A percentile compares a stretch with the other conserved stretches of the same genome.
These are phyloP conservation scores for Scheffersomyces quercinus DNA, from an alignment of 1,139 yeast species.

Conservation along the genomic window DNA sequence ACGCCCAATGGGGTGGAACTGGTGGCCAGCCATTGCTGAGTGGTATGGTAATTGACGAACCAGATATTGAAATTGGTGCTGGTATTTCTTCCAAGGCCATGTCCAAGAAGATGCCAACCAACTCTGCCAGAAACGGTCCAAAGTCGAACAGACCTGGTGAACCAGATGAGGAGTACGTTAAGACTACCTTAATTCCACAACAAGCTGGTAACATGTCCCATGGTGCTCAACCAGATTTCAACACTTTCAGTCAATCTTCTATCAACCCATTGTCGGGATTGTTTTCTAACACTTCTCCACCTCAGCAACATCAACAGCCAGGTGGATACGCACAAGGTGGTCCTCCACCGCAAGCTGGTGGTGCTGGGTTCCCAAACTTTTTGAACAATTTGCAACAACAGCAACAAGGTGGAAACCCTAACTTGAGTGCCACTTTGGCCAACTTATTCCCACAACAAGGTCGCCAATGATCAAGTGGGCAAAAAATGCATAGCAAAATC, in stretches of 20 bases:
- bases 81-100: constrained; percentile 94
- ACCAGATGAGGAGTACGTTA: constrained; percentile 48
- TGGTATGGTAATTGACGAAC: constrained; percentile 91
- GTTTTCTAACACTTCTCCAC: constrained; percentile 27
- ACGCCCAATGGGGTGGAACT: constrained; percentile 97
- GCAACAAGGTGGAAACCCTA: constrained; percentile 22
- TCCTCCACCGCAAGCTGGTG: constrained; percentile 11
- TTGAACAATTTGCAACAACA: constrained; percentile 10
- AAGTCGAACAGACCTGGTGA: constrained; percentile 72
- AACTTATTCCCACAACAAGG: constrained; percentile 32
- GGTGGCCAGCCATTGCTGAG: constrained; percentile 83
- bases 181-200: constrained; percentile 35
- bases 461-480: constrained; percentile 1
- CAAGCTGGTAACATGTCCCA: constrained; percentile 23
- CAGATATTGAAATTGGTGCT: constrained; percentile 94
- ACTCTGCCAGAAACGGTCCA: constrained; percentile 84
- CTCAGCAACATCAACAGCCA: constrained; percentile 3
- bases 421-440: constrained; percentile 39
- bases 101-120: constrained; percentile 84
- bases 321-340: constrained; percentile 8
- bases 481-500: too few species aligned
- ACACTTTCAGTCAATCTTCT: constrained; percentile 34
- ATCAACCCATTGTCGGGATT: constrained; percentile 57
- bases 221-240: constrained; percentile 36
- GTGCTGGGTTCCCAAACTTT: constrained; percentile 9